Evolutionary conservation across 352 stramenopile genomes (phyloP).

Genomic region (Pythium aphanidermatum): DNA sequence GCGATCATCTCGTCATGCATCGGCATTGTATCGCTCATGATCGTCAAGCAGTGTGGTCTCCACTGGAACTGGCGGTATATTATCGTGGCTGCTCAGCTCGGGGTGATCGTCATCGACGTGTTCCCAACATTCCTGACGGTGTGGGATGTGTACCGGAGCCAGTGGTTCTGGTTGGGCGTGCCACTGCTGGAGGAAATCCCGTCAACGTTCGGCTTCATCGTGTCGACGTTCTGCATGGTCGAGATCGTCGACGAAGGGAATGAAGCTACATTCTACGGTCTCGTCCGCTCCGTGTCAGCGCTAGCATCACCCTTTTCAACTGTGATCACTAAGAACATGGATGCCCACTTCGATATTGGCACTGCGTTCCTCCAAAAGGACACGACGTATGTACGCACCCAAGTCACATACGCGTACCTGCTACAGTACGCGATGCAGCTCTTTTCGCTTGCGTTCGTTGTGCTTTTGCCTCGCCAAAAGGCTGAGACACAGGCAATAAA

Average conservation of each 20-base stretch:
- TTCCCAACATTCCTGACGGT: slow-evolving; percentile 25
- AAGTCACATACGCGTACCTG: slow-evolving; percentile 27
- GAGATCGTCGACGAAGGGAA: slow-evolving; percentile 24
- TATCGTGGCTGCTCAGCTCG: slow-evolving; percentile 14
- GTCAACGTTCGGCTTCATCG: slow-evolving; percentile 20
- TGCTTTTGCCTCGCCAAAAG: slow-evolving; percentile 27
- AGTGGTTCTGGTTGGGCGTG: slow-evolving; percentile 24
- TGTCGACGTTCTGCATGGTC: slow-evolving; percentile 22
- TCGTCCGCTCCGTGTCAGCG: slow-evolving; percentile 23
- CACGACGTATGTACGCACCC: slow-evolving; percentile 12
- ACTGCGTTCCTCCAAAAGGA: slow-evolving; percentile 15
- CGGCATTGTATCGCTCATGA: slow-evolving; percentile 1
- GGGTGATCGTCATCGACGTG: slow-evolving; percentile 16
- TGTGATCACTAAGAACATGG: slow-evolving; percentile 23
- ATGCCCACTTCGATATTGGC: slow-evolving; percentile 20
- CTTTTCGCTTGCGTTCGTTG: slow-evolving; percentile 23
- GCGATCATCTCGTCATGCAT: slow-evolving; percentile 20
- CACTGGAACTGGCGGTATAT: slow-evolving; percentile 26
- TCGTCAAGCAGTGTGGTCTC: slow-evolving; percentile 17
- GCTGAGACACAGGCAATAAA: slow-evolving; percentile 24
- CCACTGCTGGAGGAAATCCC: slow-evolving; percentile 25
- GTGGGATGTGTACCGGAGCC: slow-evolving; percentile 24
- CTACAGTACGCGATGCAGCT: slow-evolving; percentile 24
- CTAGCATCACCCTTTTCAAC: slow-evolving; percentile 24
- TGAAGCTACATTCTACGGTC: slow-evolving; percentile 28